Evolutionary conservation across 306 rosid genomes (phyloP).

Genomic region (Fragaria nilgerrensis): DNA sequence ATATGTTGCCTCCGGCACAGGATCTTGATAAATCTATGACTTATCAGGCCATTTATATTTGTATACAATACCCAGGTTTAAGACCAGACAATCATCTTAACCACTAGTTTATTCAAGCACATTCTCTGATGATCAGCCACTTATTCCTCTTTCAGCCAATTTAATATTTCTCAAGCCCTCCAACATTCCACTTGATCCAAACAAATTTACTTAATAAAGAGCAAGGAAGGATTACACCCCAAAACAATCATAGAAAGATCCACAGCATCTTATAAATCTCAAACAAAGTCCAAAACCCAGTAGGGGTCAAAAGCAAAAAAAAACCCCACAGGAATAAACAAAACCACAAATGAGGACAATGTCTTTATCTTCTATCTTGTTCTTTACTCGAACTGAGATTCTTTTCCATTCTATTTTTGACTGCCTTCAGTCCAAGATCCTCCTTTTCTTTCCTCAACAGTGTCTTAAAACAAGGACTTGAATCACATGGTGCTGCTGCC

Average conservation of each 20-base stretch:
- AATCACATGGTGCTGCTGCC: slow-evolving; percentile 52
- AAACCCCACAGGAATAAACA: slow-evolving; percentile 38
- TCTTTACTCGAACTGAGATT: slow-evolving; percentile 42
- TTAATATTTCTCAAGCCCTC: not conserved
- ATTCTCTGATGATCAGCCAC: not conserved
- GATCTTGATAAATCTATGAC: not conserved
- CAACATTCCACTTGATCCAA: slow-evolving; percentile 29
- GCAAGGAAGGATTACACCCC: slow-evolving; percentile 28
- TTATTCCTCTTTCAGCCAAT: not conserved
- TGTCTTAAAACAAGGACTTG: slow-evolving; percentile 22
- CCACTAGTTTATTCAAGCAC: not conserved
- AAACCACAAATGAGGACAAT: slow-evolving; percentile 21
- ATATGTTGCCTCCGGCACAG: not conserved
- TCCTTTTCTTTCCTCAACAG: slow-evolving; percentile 42
- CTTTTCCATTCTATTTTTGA: slow-evolving; percentile 38
- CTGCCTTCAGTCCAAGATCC: slow-evolving; percentile 63
- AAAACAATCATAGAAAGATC: slow-evolving; percentile 44
- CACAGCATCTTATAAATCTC: slow-evolving; percentile 19
- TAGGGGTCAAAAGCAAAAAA: slow-evolving; percentile 30
- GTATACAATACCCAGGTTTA: not conserved
- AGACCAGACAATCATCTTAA: not conserved
- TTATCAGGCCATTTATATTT: not conserved
- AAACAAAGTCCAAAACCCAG: slow-evolving; percentile 26
- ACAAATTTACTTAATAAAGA: slow-evolving; percentile 18
- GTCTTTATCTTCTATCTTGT: slow-evolving; percentile 36